Conservation (phyloP, 352 stramenopile genomes). For the Phytopythium aichiense region DNA sequence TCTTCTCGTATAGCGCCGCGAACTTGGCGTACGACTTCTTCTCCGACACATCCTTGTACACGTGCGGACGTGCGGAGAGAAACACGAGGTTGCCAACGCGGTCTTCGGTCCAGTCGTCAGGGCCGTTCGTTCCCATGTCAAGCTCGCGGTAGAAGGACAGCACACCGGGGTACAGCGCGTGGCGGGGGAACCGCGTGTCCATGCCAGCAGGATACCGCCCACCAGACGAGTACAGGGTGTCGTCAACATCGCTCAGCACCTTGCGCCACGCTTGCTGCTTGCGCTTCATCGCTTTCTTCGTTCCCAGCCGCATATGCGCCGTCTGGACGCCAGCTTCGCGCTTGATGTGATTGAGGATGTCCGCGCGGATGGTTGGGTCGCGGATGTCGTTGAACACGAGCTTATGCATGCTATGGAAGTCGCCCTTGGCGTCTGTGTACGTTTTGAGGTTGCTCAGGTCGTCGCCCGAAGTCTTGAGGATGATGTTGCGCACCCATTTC, state of each 20-base stretch:
- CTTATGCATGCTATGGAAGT: constrained; percentile 98
- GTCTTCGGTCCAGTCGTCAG: constrained; percentile 86
- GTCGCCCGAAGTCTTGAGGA: constrained; percentile 94
- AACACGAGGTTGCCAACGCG: constrained; percentile 97
- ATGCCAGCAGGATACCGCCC: constrained; percentile 95
- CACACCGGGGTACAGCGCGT: constrained; percentile 96
- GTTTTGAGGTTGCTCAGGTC: constrained; percentile 96
- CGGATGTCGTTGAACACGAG: constrained; percentile 97
- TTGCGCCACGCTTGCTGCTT: constrained; percentile 95
- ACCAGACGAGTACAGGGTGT: constrained; percentile 95
- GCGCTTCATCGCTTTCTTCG: constrained; percentile 70
- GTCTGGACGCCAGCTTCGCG: constrained; percentile 93
- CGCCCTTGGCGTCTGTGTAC: constrained; percentile 94
- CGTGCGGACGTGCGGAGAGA: constrained; percentile 95
- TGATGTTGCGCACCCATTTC: constrained; percentile 96
- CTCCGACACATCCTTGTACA: constrained; percentile 99
- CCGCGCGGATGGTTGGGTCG: constrained; percentile 74
- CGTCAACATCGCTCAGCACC: constrained; percentile 97
- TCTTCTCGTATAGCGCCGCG: constrained; percentile 87
- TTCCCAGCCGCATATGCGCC: constrained; percentile 91
- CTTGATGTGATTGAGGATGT: constrained; percentile 96
- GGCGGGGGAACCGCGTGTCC: constrained; percentile 90
- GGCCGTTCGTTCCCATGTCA: constrained; percentile 90
- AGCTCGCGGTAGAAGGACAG: constrained; percentile 98
- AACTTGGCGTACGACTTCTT: constrained; percentile 98